Evolutionary conservation across 1,284 basidiomycete genomes (phyloP), one percentile per base, ranked within the genome.

Genomic region (Phellinidium pouzarii): DNA sequence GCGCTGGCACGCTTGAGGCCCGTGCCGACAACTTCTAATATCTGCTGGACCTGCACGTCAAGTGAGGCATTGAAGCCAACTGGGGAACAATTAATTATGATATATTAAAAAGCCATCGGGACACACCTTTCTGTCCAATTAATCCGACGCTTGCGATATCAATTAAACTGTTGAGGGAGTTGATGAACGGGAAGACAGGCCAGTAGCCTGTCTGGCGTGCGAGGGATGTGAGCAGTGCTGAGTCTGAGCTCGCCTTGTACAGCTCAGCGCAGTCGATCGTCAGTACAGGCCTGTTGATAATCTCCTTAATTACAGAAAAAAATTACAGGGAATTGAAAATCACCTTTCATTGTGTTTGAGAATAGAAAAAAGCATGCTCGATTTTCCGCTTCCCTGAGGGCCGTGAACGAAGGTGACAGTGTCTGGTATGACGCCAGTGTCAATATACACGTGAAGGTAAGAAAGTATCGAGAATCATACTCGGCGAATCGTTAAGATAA

Each of bases 131-230:
- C 65, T 95, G 93, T 1, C 95, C 95, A 60, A 97, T 97, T 20
- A 99, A 65, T 5, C 94, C 94, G 34, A 94, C 81, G 51, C 87
- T 87, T 0, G 91, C 94, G n/a, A 99, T 76, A 64, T 99, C 95
- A 55, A 98, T 83, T 53, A 98, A 69, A 57, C 81, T 88, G 65
- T 85, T 92, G 62, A 95, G 68, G 0, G 88, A 91, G 62, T 87
- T 87, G 52, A 96, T 70, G 73, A 94, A 92, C 3, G 86, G 86
- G 68, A 98, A 97, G 4, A 92, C 76, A 2, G 94, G 94, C 76
- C 84, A 87, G 67, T 95, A 96, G 48, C 93, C 92, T 0, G 90
- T 93, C 66, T 96, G 88, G 9, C 68, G 71, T 1, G 93, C 91
- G 3, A 97, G 70, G 1, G 75, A 73, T 12, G 73, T 72, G 12